Base-by-base conservation (phyloP, 163 green algal genomes). In the Scenedesmus sp. region DNA sequence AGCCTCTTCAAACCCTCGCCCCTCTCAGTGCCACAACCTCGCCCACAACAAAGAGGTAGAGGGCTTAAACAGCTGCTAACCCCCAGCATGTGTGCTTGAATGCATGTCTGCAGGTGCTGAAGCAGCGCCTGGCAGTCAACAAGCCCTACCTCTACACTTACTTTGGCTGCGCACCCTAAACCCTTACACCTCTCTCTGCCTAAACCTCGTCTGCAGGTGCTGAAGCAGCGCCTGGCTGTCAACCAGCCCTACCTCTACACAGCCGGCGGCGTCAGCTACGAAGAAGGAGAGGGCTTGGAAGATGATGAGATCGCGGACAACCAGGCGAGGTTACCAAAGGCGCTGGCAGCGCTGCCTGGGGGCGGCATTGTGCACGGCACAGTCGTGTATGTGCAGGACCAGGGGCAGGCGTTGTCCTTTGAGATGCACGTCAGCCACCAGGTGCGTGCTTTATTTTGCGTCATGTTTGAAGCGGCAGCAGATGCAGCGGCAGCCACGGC, bases 201-300 rank as follows among this genome's bases (percentile, higher is more conserved):
- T 46, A 46, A 46, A 46, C 34, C 34, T 46, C 34, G 34, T 23
- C 20, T 16, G 55, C 93, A 97, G 95, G 96, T 99, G 59, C 88
- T 99, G 15, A 98, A 98, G 92, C 95, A 95, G 82, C 94, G 93
- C 15, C 94, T 99, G 86, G 93, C 93, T 5, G 92, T 99, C 54
- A 93, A 96, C 83, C 91, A 94, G n/a, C 97, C 98, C 52, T 96
- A 92, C 10, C 82, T 99, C 0, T 54, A 91, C n/a, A 94, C 87
- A 16, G 95, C 93, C 15, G 85, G 85, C 4, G 26, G 26, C 54
- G 15, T 74, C 23, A 86, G 96, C 56, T 97, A 98, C 91, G 96
- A 98, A 64, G 94, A 97, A 87, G 96, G 95, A 3, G 94, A 97
- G 57, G 96, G 92, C 60, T 91, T 98, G 81, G 96, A 97, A 26